Percentiles rank a stretch among this genome's conserved stretches.
Conservation (phyloP, 2,329 filamentous ascomycete genomes). For the Pseudocercospora ulei region DNA sequence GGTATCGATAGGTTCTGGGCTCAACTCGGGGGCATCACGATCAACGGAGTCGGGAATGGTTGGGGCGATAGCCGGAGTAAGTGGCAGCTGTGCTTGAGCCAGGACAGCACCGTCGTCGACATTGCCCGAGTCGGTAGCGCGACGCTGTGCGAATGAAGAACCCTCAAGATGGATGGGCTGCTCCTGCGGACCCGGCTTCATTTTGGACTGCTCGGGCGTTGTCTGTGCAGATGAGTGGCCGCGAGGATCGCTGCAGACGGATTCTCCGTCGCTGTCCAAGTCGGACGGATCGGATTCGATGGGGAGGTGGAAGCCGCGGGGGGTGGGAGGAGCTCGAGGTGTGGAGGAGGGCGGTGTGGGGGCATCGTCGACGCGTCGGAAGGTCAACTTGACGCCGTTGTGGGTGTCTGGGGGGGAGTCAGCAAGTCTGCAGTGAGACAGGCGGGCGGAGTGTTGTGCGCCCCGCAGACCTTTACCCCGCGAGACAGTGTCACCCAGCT, state of each 20-base stretch:
- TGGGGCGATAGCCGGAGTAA: background rate
- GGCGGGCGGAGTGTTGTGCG: constrained; percentile 2
- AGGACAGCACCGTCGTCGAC: constrained; percentile 22
- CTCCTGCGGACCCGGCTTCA: constrained; percentile 22
- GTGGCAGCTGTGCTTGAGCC: no score
- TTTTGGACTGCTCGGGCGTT: constrained; percentile 26
- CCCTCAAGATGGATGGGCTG: constrained; percentile 23
- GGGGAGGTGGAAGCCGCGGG: constrained; percentile 22
- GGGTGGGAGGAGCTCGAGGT: constrained; percentile 6
- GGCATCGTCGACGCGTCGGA: constrained; percentile 15
- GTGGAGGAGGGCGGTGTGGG: constrained; percentile 5
- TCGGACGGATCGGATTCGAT: constrained; percentile 26
- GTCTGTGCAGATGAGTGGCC: constrained; percentile 27
- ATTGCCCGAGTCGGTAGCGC: constrained; percentile 20
- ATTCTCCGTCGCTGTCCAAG: constrained; percentile 21
- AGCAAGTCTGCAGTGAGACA: constrained; percentile 1
- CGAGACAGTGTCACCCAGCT: constrained; percentile 29
- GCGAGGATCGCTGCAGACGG: constrained; percentile 13
- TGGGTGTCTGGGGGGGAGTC: constrained; percentile 17
- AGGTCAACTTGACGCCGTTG: constrained; percentile 26
- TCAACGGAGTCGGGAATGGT: constrained; percentile 15
- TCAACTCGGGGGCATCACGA: background rate
- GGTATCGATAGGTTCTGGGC: no score
- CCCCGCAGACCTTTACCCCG: constrained; percentile 24
- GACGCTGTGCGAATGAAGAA: constrained; percentile 3